phyloP scores from a whole-genome alignment of 2,329 filamentous ascomycete species.

The Aspergillus flavus region DNA sequence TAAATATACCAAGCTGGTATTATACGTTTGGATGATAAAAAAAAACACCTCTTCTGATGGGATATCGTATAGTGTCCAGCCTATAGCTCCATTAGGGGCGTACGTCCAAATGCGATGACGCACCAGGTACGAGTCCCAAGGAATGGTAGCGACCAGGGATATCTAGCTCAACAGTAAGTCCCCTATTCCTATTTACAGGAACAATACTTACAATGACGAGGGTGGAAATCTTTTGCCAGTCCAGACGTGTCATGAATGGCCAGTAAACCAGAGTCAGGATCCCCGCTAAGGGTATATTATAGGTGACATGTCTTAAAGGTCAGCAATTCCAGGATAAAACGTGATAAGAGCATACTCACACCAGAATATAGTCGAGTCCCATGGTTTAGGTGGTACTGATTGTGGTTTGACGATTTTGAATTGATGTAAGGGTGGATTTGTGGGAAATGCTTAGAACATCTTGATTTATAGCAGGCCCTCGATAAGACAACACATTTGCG shows the following conservation, averaged over 20 bases:
- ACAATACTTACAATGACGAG: constrained; percentile 52
- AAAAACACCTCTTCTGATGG: constrained; percentile 75
- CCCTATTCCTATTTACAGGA: background rate
- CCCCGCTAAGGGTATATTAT: constrained; percentile 66
- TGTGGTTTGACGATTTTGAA: background rate
- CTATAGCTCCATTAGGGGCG: constrained; percentile 65
- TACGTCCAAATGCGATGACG: constrained; percentile 71
- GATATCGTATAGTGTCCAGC: constrained; percentile 64
- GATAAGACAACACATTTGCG: background rate
- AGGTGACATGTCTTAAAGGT: constrained; percentile 61
- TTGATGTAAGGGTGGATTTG: background rate
- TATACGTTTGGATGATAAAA: constrained; percentile 76
- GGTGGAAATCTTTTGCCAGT: constrained; percentile 64
- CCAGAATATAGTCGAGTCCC: constrained; percentile 10
- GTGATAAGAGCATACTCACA: constrained; percentile 1
- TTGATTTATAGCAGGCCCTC: background rate
- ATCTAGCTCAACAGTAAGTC: constrained; percentile 42
- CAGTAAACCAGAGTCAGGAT: constrained; percentile 61
- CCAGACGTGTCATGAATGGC: constrained; percentile 64
- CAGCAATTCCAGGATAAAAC: background rate
- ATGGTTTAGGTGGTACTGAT: background rate
- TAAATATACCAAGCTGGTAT: constrained; percentile 62
- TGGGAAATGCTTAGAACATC: background rate
- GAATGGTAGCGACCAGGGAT: constrained; percentile 68
- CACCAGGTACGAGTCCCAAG: constrained; percentile 78